Evolutionary conservation across 2,329 filamentous ascomycete species (phyloP).

Genomic region (Teratosphaeria zuluensis): DNA sequence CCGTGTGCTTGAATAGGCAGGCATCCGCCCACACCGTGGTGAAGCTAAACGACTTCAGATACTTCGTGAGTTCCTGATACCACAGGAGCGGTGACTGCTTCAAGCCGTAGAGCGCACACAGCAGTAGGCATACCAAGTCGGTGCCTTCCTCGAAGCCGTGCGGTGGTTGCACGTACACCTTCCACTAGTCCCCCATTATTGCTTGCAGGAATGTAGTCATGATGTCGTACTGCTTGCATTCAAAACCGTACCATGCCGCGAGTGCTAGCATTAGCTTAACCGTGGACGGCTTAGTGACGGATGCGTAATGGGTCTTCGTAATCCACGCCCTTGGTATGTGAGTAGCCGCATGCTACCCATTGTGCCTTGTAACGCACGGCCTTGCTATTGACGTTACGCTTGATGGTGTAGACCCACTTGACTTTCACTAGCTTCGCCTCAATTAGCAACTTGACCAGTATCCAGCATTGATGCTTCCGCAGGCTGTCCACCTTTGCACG

Average conservation of each 20-base stretch:
- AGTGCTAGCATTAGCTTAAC: slow-evolving; percentile 7
- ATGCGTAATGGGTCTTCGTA: slow-evolving; percentile 17
- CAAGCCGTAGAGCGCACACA: slow-evolving; percentile 11
- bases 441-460: background rate
- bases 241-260: slow-evolving; percentile 1
- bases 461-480: background rate
- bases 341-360: slow-evolving; percentile 14
- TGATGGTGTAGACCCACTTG: background rate
- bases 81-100: slow-evolving; percentile 9
- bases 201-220: slow-evolving; percentile 14
- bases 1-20: background rate
- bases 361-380: slow-evolving; percentile 13
- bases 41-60: background rate
- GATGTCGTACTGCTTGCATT: slow-evolving; percentile 11
- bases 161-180: slow-evolving; percentile 10
- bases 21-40: background rate
- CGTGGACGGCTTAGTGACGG: slow-evolving; percentile 8
- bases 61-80: slow-evolving; percentile 4
- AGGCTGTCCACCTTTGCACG: background rate
- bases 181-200: slow-evolving; percentile 1
- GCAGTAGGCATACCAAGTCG: slow-evolving; percentile 1
- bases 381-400: background rate
- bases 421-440: background rate
- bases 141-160: slow-evolving; percentile 1
- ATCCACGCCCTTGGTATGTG: slow-evolving; percentile 14